Conservation (phyloP, 192 early-diverging fungal species). For the Coemansia furcata region DNA sequence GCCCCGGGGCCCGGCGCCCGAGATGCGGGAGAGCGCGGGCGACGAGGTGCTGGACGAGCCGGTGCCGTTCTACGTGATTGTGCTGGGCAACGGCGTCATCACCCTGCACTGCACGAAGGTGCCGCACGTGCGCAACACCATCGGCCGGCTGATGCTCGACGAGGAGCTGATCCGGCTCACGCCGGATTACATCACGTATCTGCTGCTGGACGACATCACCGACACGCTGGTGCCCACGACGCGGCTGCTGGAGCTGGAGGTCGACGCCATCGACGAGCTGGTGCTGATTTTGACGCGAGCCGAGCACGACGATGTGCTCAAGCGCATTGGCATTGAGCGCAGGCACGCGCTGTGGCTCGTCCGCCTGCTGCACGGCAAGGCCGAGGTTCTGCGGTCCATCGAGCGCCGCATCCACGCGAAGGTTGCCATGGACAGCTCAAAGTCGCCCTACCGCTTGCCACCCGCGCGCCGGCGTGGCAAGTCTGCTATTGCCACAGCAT, state of each 20-base stretch:
- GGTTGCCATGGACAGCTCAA: slow-evolving; percentile 12
- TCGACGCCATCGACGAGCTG: slow-evolving; percentile 93
- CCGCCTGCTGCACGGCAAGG: slow-evolving; percentile 66
- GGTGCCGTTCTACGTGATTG: slow-evolving; percentile 44
- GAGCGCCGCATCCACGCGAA: slow-evolving; percentile 59
- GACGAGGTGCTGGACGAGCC: slow-evolving; percentile 42
- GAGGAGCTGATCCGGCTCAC: slow-evolving; percentile 13
- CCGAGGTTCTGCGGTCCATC: slow-evolving; percentile 69
- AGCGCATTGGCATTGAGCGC: slow-evolving; percentile 70
- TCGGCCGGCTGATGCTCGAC: slow-evolving; percentile 46
- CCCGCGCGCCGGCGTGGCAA: slow-evolving; percentile 9
- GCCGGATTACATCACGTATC: slow-evolving; percentile 65
- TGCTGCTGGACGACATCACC: slow-evolving; percentile 90
- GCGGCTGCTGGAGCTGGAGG: slow-evolving; percentile 86
- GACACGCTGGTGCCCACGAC: slow-evolving; percentile 88
- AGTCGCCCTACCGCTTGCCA: slow-evolving; percentile 1
- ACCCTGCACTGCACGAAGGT: slow-evolving; percentile 55
- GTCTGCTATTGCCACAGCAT: background rate
- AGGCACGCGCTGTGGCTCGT: slow-evolving; percentile 69
- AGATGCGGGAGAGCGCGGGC: background rate
- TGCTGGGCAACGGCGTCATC: slow-evolving; percentile 35
- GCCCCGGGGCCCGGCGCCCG: background rate
- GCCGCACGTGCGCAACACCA: slow-evolving; percentile 45
- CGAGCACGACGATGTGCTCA: slow-evolving; percentile 77
- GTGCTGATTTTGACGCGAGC: slow-evolving; percentile 88